Conservation (phyloP, 2,329 filamentous ascomycete genomes). For the Fusarium brachygibbosum region DNA sequence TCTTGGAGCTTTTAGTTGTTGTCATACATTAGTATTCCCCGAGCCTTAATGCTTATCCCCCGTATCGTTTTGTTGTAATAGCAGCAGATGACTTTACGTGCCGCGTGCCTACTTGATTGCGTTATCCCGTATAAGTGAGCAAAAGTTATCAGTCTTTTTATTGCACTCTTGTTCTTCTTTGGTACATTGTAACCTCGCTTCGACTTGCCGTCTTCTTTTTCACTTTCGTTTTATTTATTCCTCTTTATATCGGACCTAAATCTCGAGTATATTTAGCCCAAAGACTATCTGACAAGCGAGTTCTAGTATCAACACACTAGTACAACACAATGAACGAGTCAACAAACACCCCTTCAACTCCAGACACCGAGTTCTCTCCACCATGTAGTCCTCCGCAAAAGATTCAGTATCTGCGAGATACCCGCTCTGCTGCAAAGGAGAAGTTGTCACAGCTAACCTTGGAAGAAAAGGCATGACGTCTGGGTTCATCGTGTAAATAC, state of each 20-base stretch:
- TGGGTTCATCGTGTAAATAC: not conserved
- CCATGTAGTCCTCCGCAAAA: conserved; percentile 60
- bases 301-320: not conserved
- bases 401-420: conserved; percentile 53
- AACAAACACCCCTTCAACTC: conserved; percentile 56
- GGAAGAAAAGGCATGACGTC: conserved; percentile 67
- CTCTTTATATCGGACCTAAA: conserved; percentile 8
- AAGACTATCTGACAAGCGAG: not conserved
- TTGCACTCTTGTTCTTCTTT: conserved; percentile 4
- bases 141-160: conserved; percentile 8
- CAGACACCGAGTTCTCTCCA: conserved; percentile 64
- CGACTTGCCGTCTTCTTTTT: conserved; percentile 11
- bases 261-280: conserved; percentile 4
- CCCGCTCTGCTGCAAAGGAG: conserved; percentile 60
- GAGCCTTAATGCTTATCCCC: conserved; percentile 19
- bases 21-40: conserved; percentile 1
- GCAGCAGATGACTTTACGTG: conserved; percentile 29
- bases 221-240: not conserved
- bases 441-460: conserved; percentile 66
- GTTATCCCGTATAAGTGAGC: conserved; percentile 24
- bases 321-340: conserved; percentile 39
- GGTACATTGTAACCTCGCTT: conserved; percentile 14
- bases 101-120: conserved; percentile 18
- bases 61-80: not conserved
- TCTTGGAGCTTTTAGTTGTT: conserved; percentile 4